Evolutionary conservation across 2,329 filamentous ascomycete genomes (phyloP).

Genomic region (Exophiala lecanii-corni): DNA sequence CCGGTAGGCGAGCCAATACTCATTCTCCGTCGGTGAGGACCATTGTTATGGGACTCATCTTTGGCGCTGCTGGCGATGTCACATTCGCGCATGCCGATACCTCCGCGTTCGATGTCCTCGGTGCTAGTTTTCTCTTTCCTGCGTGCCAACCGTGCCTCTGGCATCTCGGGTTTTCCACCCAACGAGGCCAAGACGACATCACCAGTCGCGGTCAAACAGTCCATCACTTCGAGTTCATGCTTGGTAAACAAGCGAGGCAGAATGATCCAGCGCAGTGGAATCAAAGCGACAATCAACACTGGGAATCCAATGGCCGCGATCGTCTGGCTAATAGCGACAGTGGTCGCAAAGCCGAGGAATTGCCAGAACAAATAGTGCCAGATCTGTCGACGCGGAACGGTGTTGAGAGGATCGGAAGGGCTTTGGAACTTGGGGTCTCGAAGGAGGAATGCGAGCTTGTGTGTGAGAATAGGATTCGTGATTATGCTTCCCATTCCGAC

Average conservation of each 20-base stretch:
- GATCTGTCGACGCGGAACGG: conserved; percentile 44
- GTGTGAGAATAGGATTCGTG: conserved; percentile 48
- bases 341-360: conserved; percentile 47
- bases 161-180: conserved; percentile 35
- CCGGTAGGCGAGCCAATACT: background rate
- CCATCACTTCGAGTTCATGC: conserved; percentile 58
- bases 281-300: conserved; percentile 65
- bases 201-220: conserved; percentile 56
- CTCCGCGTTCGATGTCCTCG: conserved; percentile 1
- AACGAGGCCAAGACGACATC: conserved; percentile 51
- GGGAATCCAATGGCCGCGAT: conserved; percentile 77
- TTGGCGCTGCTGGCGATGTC: background rate
- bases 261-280: conserved; percentile 60
- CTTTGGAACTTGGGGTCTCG: conserved; percentile 46
- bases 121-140: background rate
- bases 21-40: conserved; percentile 1
- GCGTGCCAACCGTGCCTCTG: conserved; percentile 4
- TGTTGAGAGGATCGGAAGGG: conserved; percentile 44
- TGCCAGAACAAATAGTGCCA: conserved; percentile 50
- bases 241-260: conserved; percentile 57
- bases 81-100: background rate
- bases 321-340: conserved; percentile 75
- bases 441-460: conserved; percentile 48
- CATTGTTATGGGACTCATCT: conserved; percentile 3
- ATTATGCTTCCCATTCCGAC: conserved; percentile 51